A percentile compares a stretch with the other conserved stretches of the same genome.
Evolutionary conservation across 306 rosid genomes (phyloP).

Genomic region (Carpinus fangiana): DNA sequence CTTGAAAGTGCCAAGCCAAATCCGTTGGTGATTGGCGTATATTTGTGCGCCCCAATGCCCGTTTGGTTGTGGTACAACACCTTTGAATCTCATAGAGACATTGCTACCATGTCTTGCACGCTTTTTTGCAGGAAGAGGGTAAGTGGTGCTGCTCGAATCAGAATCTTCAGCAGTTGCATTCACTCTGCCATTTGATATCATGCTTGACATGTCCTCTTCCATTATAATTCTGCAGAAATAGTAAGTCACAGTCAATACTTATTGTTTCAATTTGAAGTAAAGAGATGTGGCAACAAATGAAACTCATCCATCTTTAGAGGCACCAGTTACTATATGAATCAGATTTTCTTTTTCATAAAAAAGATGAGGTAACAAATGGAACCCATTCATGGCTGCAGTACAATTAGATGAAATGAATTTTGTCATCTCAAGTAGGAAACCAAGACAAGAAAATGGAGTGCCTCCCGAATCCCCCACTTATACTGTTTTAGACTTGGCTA

Average conservation of each 20-base stretch:
- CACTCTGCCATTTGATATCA: constrained; percentile 15
- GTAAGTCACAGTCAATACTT: constrained; percentile 2
- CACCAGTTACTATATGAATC: not conserved
- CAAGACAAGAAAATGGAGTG: not conserved
- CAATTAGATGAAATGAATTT: not conserved
- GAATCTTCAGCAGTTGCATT: constrained; percentile 21
- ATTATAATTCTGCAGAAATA: constrained; percentile 27
- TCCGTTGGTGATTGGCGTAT: constrained; percentile 28
- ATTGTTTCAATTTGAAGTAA: not conserved
- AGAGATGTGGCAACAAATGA: not conserved
- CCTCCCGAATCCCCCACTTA: not conserved
- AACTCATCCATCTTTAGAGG: not conserved
- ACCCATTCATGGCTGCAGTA: not conserved
- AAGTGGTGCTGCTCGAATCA: constrained; percentile 22
- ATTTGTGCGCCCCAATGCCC: constrained; percentile 50
- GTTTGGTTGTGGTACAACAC: constrained; percentile 30
- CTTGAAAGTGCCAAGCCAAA: constrained; percentile 44
- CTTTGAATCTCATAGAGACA: constrained; percentile 28
- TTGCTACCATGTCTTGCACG: not conserved
- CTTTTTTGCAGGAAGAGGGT: constrained; percentile 10
- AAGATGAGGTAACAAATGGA: not conserved
- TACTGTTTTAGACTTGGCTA: not conserved
- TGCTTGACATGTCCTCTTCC: constrained; percentile 41
- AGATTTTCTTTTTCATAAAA: not conserved
- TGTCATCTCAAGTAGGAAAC: not conserved